Base-by-base conservation (phyloP, 2,329 filamentous ascomycete genomes). In the Alternaria rosae region DNA sequence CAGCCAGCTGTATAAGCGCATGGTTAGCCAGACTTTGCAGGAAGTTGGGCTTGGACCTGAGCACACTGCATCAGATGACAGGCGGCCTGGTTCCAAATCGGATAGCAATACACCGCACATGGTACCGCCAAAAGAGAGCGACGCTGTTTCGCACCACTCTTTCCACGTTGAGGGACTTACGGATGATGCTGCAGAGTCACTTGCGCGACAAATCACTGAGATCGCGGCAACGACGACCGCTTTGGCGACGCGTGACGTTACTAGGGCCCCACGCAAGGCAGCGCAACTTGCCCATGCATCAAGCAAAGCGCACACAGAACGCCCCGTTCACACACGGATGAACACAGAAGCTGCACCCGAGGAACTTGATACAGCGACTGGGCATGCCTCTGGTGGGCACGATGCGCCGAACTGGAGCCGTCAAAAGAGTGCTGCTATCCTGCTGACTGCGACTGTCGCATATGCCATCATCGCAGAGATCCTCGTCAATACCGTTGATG, bases 331-430 rank as follows among this genome's bases (percentile, higher is more conserved):
- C 21, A 78, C 81, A 28, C 76, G 74, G 54, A 72, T 76, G 17
- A 80, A 76, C 26, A 77, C 79, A 11, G 71, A 80, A 43, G 87
- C 88, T 41, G 87, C 88, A 38, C 85, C 86, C 30, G 76, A 80
- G 25, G 81, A 85, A 45, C 53, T 54, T 3, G 70, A 73, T 11
- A 80, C 76, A n/a, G 78, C 78, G n/a, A 77, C 80, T 13, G 85
- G 86, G 8, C 76, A 83, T 15, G 71, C 72, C 54, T 75, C 77
- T 42, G 82, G 82, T 54, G 94, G 94, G 1, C 96, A 99, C 73
- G 95, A 99, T 79, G 95, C 95, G n/a, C 95, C 95, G 5, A 99
- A 99, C 78, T 99, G 95, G 95, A 92, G 94, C 72, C 90, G 93
- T 64, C 87, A 86, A 55, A 98, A 98, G 86, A 97, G 93, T 83